phyloP scores from a whole-genome alignment of 495 filamentous ascomycete species.

The Oidiodendron maius region DNA sequence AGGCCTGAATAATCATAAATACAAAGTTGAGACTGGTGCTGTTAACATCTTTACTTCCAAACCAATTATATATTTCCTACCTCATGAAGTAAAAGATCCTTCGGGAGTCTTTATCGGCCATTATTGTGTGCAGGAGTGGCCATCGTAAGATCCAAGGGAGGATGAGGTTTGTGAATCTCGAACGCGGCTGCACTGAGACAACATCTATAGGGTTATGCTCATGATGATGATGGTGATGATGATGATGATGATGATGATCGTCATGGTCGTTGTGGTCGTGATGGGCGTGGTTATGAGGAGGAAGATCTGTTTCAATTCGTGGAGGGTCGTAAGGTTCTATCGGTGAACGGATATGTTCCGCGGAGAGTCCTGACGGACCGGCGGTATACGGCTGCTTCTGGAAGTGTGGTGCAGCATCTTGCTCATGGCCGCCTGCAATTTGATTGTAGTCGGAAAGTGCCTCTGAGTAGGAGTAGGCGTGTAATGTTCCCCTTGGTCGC shows the following conservation, averaged over 20 bases:
- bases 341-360: no score
- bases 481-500: slow-evolving; percentile 20
- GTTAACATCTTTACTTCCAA: slow-evolving; percentile 10
- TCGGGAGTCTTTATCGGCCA: slow-evolving; percentile 88
- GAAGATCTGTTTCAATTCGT: no score
- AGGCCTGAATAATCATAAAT: slow-evolving; percentile 93
- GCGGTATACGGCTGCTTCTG: no score
- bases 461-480: slow-evolving; percentile 29
- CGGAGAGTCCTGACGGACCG: no score
- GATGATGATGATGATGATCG: slow-evolving; percentile 23
- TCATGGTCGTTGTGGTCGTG: slow-evolving; percentile 29
- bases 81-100: slow-evolving; percentile 96
- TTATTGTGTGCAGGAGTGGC: slow-evolving; percentile 75
- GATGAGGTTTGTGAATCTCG: slow-evolving; percentile 58
- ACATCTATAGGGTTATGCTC: slow-evolving; percentile 1
- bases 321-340: no score
- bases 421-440: no score
- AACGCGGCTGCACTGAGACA: slow-evolving; percentile 31
- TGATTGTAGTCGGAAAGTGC: slow-evolving; percentile 27
- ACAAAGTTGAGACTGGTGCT: slow-evolving; percentile 73
- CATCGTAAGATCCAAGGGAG: slow-evolving; percentile 58
- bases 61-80: slow-evolving; percentile 34
- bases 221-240: slow-evolving; percentile 23
- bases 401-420: no score
- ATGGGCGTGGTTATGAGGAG: no score